A percentile compares a stretch with the other conserved stretches of the same genome.
phyloP scores from a whole-genome alignment of 2,329 filamentous ascomycete species.

The Fusarium succisae region DNA sequence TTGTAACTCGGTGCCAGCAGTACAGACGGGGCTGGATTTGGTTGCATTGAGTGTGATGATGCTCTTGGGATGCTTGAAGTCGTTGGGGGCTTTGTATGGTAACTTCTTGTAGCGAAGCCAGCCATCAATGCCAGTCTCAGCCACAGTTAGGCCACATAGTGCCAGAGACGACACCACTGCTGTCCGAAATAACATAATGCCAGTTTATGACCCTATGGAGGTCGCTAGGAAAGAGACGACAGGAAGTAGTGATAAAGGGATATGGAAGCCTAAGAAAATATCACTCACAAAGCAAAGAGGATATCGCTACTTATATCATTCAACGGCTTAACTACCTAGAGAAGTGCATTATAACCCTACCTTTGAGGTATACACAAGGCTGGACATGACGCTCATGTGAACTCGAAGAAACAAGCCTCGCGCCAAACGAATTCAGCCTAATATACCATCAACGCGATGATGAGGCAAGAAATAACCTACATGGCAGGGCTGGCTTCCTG shows the following conservation, averaged over 20 bases:
- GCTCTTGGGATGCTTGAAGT: background rate
- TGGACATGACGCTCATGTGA: no score
- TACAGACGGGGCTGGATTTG: background rate
- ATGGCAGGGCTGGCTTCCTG: background rate
- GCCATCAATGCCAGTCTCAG: background rate
- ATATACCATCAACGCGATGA: no score
- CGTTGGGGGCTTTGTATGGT: background rate
- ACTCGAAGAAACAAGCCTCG: no score
- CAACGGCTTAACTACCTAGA: no score
- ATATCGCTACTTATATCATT: no score
- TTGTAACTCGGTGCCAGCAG: background rate
- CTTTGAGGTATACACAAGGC: no score
- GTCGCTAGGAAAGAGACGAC: no score
- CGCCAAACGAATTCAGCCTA: no score
- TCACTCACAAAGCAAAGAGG: no score
- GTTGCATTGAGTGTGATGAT: background rate
- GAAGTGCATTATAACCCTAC: no score
- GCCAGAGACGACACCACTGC: background rate
- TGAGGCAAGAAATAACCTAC: background rate
- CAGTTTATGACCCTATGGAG: no score
- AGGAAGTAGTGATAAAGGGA: no score
- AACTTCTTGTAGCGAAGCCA: background rate
- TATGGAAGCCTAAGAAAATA: fast-evolving
- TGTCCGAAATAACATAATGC: background rate
- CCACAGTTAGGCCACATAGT: background rate